These are phyloP conservation scores for Hymenoscyphus scutula DNA, from an alignment of 2,329 filamentous ascomycete species.

Conservation along the genomic window DNA sequence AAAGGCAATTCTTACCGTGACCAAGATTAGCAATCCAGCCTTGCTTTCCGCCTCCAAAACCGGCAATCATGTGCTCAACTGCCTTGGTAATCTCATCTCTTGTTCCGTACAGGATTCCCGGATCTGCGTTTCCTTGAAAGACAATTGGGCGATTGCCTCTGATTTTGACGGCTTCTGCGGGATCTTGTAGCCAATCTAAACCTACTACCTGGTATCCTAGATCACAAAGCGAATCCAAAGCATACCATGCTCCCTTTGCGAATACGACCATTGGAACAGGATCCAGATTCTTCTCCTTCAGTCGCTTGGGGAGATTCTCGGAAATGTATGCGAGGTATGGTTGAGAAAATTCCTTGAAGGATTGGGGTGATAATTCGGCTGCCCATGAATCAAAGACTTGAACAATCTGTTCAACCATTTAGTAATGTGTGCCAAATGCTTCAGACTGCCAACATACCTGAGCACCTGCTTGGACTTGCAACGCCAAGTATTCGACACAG, in stretches of 20 bases:
- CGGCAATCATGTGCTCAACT: constrained; percentile 82
- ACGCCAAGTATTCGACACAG: constrained; percentile 89
- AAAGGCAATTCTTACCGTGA: constrained; percentile 69
- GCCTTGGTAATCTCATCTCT: constrained; percentile 76
- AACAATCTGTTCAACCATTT: constrained; percentile 57
- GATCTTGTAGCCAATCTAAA: constrained; percentile 91
- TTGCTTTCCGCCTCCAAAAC: constrained; percentile 76
- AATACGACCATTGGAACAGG: constrained; percentile 96
- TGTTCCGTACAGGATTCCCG: constrained; percentile 85
- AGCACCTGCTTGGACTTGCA: constrained; percentile 89
- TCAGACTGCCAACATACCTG: constrained; percentile 54
- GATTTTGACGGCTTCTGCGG: constrained; percentile 76
- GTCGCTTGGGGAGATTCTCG: constrained; percentile 69
- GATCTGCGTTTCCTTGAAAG: constrained; percentile 94
- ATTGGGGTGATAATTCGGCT: constrained; percentile 80
- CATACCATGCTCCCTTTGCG: constrained; percentile 96
- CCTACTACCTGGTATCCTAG: constrained; percentile 92
- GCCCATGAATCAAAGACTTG: constrained; percentile 99
- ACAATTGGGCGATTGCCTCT: constrained; percentile 72
- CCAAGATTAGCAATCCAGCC: constrained; percentile 98
- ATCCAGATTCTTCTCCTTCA: constrained; percentile 73
- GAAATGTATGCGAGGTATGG: constrained; percentile 86
- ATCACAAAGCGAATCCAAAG: constrained; percentile 80
- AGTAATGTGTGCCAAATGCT: neutral
- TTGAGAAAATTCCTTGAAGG: constrained; percentile 81